Percentiles rank a stretch among this genome's conserved stretches.
These are phyloP conservation scores for Paraphoma chrysanthemicola DNA, from an alignment of 2,329 filamentous ascomycete genomes.

Conservation along the genomic window DNA sequence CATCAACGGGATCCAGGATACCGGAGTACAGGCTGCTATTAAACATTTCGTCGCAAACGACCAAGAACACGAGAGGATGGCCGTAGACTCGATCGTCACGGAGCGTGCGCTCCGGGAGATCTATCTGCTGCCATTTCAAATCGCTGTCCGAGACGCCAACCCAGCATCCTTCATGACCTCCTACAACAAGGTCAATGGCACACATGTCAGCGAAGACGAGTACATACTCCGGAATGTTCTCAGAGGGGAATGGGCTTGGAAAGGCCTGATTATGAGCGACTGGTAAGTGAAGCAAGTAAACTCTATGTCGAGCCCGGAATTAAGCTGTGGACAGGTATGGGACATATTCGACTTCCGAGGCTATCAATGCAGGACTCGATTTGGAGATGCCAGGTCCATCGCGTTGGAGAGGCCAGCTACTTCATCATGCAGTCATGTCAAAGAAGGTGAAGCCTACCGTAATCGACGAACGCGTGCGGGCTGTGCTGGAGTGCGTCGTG, in stretches of 20 bases:
- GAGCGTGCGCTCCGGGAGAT: conserved; percentile 68
- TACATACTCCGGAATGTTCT: conserved; percentile 51
- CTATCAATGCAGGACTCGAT: conserved; percentile 32
- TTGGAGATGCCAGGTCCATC: conserved; percentile 41
- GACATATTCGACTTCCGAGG: conserved; percentile 17
- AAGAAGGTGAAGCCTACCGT: conserved; percentile 61
- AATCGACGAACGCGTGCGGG: conserved; percentile 18
- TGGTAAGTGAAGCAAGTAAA: conserved; percentile 11
- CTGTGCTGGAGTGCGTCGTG: conserved; percentile 67
- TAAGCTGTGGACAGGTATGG: conserved; percentile 8
- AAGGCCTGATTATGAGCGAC: conserved; percentile 48
- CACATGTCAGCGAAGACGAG: conserved; percentile 39
- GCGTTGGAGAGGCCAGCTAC: not conserved
- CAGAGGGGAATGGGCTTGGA: conserved; percentile 52
- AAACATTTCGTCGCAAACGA: conserved; percentile 76
- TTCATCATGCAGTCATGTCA: not conserved
- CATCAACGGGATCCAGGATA: conserved; percentile 56
- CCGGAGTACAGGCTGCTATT: conserved; percentile 10
- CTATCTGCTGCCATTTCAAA: conserved; percentile 25
- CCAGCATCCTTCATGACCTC: conserved; percentile 59
- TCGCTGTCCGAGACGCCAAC: not conserved
- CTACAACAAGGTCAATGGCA: conserved; percentile 21
- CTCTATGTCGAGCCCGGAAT: not conserved
- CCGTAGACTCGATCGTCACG: conserved; percentile 64
- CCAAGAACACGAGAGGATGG: conserved; percentile 67